These are phyloP conservation scores for Kingdonia uniflora DNA, from an alignment of 164 flowering plant genomes.

Conservation along the genomic window DNA sequence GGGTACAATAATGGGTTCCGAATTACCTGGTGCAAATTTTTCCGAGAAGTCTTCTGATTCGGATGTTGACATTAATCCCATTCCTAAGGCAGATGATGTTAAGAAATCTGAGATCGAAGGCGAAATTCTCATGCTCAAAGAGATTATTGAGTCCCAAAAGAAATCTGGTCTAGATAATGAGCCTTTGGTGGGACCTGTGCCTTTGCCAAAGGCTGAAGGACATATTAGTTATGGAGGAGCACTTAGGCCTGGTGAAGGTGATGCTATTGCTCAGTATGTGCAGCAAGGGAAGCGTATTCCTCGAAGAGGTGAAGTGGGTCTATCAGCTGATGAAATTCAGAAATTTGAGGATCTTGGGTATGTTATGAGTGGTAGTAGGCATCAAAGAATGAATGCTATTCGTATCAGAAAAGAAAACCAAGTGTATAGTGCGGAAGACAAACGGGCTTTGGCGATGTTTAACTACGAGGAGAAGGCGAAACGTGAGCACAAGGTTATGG, in stretches of 20 bases:
- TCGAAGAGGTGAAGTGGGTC: slow-evolving; percentile 98
- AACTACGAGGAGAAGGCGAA: slow-evolving; percentile 93
- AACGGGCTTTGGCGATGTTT: slow-evolving; percentile 87
- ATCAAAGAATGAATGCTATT: slow-evolving; percentile 97
- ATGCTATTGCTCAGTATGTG: slow-evolving; percentile 97
- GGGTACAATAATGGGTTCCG: slow-evolving; percentile 25
- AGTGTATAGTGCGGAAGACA: slow-evolving; percentile 95
- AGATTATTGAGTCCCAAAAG: slow-evolving; percentile 69
- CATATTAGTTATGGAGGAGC: slow-evolving; percentile 99
- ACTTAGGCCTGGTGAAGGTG: slow-evolving; percentile 97
- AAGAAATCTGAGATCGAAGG: slow-evolving; percentile 23
- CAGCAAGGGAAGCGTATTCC: slow-evolving; percentile 98
- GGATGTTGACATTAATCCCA: slow-evolving; percentile 20
- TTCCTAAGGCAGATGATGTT: slow-evolving; percentile 17
- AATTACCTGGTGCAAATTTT: slow-evolving; percentile 24
- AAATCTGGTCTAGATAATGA: slow-evolving; percentile 60
- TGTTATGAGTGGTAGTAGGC: slow-evolving; percentile 99
- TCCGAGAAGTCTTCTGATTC: slow-evolving; percentile 17
- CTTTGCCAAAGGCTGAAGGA: slow-evolving; percentile 89
- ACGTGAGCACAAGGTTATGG: slow-evolving; percentile 94
- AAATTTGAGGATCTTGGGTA: slow-evolving; percentile 87
- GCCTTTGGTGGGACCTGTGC: slow-evolving; percentile 72
- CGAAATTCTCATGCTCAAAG: slow-evolving; percentile 57
- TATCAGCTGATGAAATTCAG: slow-evolving; percentile 91
- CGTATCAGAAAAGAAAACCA: slow-evolving; percentile 99